Conservation (phyloP, 2,329 filamentous ascomycete species). For the Thielaviopsis punctulata region DNA sequence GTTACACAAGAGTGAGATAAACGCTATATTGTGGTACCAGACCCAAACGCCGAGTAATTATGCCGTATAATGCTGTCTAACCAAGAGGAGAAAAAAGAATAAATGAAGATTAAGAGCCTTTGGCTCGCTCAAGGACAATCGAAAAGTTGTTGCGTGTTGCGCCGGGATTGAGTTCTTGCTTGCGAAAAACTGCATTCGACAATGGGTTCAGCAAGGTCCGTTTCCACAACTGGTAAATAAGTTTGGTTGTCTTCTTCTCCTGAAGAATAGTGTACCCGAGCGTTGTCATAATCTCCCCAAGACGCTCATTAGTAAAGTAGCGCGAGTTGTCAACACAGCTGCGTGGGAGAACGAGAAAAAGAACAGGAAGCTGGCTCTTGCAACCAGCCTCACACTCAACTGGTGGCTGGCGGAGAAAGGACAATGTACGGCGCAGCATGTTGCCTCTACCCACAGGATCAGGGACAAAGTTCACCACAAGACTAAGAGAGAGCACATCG, state of each 20-base stretch:
- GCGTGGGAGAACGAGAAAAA: conserved; percentile 81
- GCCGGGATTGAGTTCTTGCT: conserved; percentile 63
- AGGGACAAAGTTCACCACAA: conserved; percentile 90
- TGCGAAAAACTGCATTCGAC: conserved; percentile 34
- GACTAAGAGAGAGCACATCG: conserved; percentile 76
- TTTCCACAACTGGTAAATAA: conserved; percentile 81
- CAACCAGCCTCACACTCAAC: conserved; percentile 7
- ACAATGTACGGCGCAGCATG: conserved; percentile 64
- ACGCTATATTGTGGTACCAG: not conserved
- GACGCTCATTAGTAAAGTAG: conserved; percentile 57
- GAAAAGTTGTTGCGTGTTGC: conserved; percentile 77
- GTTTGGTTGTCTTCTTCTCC: conserved; percentile 61
- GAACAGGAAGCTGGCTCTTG: conserved; percentile 37
- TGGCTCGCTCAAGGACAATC: conserved; percentile 40
- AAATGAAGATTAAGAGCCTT: not conserved
- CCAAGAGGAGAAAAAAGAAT: not conserved
- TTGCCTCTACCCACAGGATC: conserved; percentile 56
- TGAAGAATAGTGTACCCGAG: conserved; percentile 53
- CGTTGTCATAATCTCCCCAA: conserved; percentile 56
- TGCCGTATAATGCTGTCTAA: not conserved
- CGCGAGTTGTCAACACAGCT: conserved; percentile 82
- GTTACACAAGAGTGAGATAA: not conserved
- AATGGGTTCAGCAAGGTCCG: conserved; percentile 19
- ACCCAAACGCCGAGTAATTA: not conserved
- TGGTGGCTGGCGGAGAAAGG: conserved; percentile 40